A percentile compares a stretch with the other conserved stretches of the same genome.
Evolutionary conservation across 225 moss, liverwort and hornwort species (phyloP).

Genomic region (Rhytidiadelphus loreus): DNA sequence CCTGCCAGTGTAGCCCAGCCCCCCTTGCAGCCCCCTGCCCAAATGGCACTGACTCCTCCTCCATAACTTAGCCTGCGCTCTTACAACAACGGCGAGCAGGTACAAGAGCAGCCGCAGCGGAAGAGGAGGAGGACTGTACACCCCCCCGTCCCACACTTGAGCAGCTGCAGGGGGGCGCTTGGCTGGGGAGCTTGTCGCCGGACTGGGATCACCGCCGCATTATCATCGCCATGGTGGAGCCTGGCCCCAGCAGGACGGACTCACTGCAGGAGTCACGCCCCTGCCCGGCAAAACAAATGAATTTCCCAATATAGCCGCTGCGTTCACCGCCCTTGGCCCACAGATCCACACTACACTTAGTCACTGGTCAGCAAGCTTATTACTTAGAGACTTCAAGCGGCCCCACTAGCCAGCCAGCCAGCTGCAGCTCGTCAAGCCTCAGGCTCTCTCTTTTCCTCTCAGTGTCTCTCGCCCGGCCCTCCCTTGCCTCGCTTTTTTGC

Average conservation of each 20-base stretch:
- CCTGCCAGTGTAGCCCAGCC: not conserved
- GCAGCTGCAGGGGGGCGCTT: not conserved
- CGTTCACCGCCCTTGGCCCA: not conserved
- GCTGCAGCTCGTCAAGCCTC: not conserved
- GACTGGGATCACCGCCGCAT: constrained; percentile 39
- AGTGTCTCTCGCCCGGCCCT: not conserved
- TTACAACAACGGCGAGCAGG: not conserved
- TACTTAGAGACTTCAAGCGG: not conserved
- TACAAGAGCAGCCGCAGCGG: not conserved
- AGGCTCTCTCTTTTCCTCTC: not conserved
- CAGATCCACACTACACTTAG: not conserved
- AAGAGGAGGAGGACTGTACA: not conserved
- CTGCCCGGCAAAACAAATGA: constrained; percentile 12
- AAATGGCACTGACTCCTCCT: not conserved
- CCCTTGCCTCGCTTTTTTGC: not conserved
- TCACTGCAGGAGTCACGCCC: not conserved
- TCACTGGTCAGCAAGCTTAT: not conserved
- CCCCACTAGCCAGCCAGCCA: constrained; percentile 3
- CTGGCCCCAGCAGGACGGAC: not conserved
- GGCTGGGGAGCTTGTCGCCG: constrained; percentile 10
- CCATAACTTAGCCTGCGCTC: not conserved
- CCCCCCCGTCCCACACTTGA: not conserved
- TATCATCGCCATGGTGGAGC: not conserved
- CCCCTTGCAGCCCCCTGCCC: not conserved
- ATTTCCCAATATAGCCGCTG: constrained; percentile 18